phyloP scores from a whole-genome alignment of 495 filamentous ascomycete genomes.

The Echria macrotheca region DNA sequence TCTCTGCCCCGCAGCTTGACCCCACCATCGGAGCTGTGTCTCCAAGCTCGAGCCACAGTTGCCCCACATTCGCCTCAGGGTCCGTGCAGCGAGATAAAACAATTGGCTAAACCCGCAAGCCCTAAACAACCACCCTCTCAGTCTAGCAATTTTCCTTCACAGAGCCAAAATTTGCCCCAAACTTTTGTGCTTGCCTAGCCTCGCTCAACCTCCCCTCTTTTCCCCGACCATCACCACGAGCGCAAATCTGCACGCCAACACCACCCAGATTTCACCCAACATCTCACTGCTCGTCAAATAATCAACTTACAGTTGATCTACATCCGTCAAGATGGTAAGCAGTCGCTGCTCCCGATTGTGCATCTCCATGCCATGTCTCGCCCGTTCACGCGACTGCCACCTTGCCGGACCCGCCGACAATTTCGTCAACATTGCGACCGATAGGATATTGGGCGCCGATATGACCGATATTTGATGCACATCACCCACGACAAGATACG shows the following conservation, averaged over 20 bases:
- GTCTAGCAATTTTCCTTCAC: slow-evolving; percentile 29
- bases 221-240: slow-evolving; percentile 34
- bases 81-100: slow-evolving; percentile 15
- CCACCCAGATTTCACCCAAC: slow-evolving; percentile 39
- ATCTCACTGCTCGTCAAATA: slow-evolving; percentile 39
- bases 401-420: no score
- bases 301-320: slow-evolving; percentile 25
- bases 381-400: no score
- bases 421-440: no score
- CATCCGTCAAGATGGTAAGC: slow-evolving; percentile 58
- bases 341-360: slow-evolving; percentile 22
- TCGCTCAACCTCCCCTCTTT: slow-evolving; percentile 28
- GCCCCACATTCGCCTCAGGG: slow-evolving; percentile 9
- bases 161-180: slow-evolving; percentile 33
- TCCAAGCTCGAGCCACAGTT: slow-evolving; percentile 1
- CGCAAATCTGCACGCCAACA: slow-evolving; percentile 40
- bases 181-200: slow-evolving; percentile 27
- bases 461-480: no score
- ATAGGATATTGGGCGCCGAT: no score
- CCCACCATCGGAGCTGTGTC: slow-evolving; percentile 7
- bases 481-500: no score
- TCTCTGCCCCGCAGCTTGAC: slow-evolving; percentile 3
- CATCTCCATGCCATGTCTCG: no score
- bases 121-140: slow-evolving; percentile 23
- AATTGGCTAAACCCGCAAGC: slow-evolving; percentile 26